Base-by-base conservation (phyloP, 345 rosid genomes). In the Boechera divaricarpa region DNA sequence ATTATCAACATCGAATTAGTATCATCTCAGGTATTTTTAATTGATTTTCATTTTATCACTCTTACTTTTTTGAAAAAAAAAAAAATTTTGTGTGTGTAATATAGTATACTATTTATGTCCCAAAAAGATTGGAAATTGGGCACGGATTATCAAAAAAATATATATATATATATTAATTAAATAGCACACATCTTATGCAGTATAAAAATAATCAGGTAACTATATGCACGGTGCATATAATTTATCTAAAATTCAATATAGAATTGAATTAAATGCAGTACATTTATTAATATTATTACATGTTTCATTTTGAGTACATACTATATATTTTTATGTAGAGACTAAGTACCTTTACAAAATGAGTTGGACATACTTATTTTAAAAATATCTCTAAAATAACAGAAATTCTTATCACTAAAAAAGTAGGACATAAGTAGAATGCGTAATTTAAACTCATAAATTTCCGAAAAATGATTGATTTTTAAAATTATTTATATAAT, bases 1-100 rank as follows among this genome's bases (percentile, higher is more conserved):
- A 67, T 16, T 67, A 58, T 4, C 61, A 28, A 36, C 13, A 72
- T 65, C 8, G 24, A 45, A n/a, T 44, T 44, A 24, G 31, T 65
- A 56, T 8, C 28, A 64, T 73, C 63, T 61, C 6, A 39, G 6
- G 49, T 63, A 52, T 29, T 16, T 63, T 13, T 5, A 31, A 64
- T 13, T 64, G 41, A 41, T 57, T 10, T 66, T 32, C 44, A 35
- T 56, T 41, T 53, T 35, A 58, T 16, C 32, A 48, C n/a, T 24
- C 32, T 67, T 42, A n/a, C 12, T 39, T 26, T 38, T 13, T 39
- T 11, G 15, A 53, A 38, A 12, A 1, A 33, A 1, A 33, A 2
- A 0, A 9, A 9, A 5, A 13, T 18, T 18, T 35, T 33, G 6
- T 38, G 0, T 68, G 7, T 13, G 8, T 48, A 52, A 65, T 32